Evolutionary conservation across 169 alveolate genomes (phyloP).

Genomic region (Eimeria sp.): DNA sequence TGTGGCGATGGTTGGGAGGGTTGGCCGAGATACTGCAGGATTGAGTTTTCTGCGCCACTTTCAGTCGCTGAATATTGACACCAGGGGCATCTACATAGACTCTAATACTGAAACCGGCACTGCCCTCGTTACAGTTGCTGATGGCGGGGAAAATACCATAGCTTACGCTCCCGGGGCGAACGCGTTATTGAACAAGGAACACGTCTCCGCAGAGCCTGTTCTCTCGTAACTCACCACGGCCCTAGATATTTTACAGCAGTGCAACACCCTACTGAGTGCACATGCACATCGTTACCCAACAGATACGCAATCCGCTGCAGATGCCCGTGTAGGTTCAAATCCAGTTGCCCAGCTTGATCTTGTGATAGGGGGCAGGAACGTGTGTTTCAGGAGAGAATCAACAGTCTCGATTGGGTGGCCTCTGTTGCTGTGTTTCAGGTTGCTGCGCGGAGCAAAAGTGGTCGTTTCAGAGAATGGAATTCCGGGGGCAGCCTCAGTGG

Average conservation of each 20-base stretch:
- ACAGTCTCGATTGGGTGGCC: neutral
- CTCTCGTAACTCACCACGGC: slow-evolving; percentile 41
- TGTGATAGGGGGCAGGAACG: neutral
- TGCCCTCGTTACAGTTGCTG: slow-evolving; percentile 81
- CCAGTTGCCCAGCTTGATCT: neutral
- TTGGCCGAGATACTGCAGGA: slow-evolving; percentile 82
- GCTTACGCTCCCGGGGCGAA: slow-evolving; percentile 80
- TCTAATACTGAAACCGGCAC: slow-evolving; percentile 63
- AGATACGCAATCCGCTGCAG: neutral
- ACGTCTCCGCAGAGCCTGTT: slow-evolving; percentile 41
- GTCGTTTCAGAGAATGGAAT: slow-evolving; percentile 81
- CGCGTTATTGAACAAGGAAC: slow-evolving; percentile 36
- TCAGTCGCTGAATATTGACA: slow-evolving; percentile 35
- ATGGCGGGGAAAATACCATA: slow-evolving; percentile 81
- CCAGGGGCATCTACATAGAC: slow-evolving; percentile 55
- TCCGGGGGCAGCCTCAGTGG: slow-evolving; percentile 62
- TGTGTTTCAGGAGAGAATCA: neutral
- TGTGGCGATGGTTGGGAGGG: slow-evolving; percentile 79
- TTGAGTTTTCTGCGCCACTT: slow-evolving; percentile 49
- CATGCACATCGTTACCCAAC: neutral
- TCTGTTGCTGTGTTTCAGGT: slow-evolving; percentile 20
- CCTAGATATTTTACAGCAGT: neutral
- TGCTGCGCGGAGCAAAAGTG: slow-evolving; percentile 71
- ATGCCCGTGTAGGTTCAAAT: neutral
- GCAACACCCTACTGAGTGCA: neutral